Evolutionary conservation across 306 rosid species (phyloP), one percentile per base, ranked within the genome.

Genomic region (Lotus japonicus): DNA sequence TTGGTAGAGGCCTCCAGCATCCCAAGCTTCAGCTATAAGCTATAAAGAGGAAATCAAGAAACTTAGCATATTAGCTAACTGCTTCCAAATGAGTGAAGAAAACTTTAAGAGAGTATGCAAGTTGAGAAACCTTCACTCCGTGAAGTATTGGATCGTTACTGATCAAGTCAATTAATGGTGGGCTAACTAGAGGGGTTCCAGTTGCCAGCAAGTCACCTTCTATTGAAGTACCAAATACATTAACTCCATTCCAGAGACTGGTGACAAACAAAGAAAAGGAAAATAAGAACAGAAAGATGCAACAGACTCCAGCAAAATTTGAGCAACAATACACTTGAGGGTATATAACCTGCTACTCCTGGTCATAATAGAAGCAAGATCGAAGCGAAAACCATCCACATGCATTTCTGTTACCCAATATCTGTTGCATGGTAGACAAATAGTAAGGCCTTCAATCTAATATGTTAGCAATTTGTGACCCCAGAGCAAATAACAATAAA

Each of bases 1-100:
- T 88, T 94, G 98, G 85, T 94, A 94, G 45, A 90, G 83, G 76
- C 98, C 97, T 51, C 96, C 98, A 2, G 96, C 74, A 83, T 94
- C 98, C 98, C 98, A 94, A 70, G 98, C 97, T 81, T 94, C 98
- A 71, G 98, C 97, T 82, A 90, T 85, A 67, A 94, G 96, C 98
- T 94, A 74, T 49, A 58, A 77, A 77, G 57, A 74, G 17, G 66
- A 73, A 71, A 67, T 68, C 31, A 66, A 72, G 58, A 73, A 48
- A 68, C 31, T 38, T 3, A 5, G 33, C 66, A 54, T 45, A 10
- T 59, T 60, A 77, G 75, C 61, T 74, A 60, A 52, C 45, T 26
- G 64, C 70, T 69, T 64, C 18, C 52, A 53, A 39, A 74, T 43
- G 21, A 69, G 35, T 48, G 15, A 26, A 7, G 61, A 58, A 76